Conservation (phyloP, 164 flowering plant genomes). For the Kingdonia uniflora region DNA sequence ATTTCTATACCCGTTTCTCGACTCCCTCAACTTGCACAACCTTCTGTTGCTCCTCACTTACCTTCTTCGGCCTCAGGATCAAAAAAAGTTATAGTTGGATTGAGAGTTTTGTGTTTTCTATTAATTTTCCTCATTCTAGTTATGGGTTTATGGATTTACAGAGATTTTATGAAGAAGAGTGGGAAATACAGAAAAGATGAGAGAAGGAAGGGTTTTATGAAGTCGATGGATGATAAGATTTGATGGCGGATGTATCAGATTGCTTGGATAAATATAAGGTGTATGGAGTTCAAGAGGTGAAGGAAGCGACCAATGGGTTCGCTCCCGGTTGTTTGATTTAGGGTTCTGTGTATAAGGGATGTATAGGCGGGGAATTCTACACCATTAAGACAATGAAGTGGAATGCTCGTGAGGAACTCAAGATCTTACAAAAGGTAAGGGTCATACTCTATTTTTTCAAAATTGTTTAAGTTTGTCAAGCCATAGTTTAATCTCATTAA, state of each 20-base stretch:
- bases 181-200: constrained; percentile 8
- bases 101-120: constrained; percentile 20
- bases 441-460: too few species aligned
- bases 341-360: constrained; percentile 78
- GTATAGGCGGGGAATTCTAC: constrained; percentile 40
- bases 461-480: too few species aligned
- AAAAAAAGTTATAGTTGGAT: constrained; percentile 37
- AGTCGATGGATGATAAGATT: constrained; percentile 10
- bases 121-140: constrained; percentile 20
- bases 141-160: constrained; percentile 26
- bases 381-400: constrained; percentile 96
- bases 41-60: constrained; percentile 16
- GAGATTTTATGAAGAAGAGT: constrained; percentile 19
- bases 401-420: constrained; percentile 88
- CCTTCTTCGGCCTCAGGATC: constrained; percentile 11
- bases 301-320: constrained; percentile 59
- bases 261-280: constrained; percentile 83
- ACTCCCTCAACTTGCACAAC: constrained; percentile 49
- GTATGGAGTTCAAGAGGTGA: constrained; percentile 56
- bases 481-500: too few species aligned
- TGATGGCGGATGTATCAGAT: constrained; percentile 79
- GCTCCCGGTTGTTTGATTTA: constrained; percentile 41
- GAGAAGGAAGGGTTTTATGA: constrained; percentile 12
- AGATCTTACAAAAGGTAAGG: constrained; percentile 88
- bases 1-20: constrained; percentile 57